These are phyloP conservation scores for Biscogniauxia sp. DNA, from an alignment of 2,329 filamentous ascomycete genomes.

Conservation along the genomic window DNA sequence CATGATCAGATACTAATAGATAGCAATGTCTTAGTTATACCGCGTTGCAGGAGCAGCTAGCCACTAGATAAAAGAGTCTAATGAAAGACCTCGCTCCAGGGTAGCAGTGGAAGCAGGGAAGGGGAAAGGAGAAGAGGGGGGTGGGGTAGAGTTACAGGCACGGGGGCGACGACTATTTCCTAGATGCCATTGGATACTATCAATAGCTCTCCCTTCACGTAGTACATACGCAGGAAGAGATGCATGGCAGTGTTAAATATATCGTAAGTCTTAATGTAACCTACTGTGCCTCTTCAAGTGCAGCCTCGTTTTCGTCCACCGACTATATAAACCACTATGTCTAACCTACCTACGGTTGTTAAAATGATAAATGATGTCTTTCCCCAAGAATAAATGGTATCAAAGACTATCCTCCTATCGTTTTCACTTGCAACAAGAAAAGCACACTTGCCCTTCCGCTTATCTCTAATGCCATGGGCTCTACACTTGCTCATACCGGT, in stretches of 20 bases:
- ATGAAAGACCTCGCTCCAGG: no score
- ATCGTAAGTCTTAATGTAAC: not conserved
- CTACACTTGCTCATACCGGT: slow-evolving; percentile 7
- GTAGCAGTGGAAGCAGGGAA: no score
- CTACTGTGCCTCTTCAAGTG: not conserved
- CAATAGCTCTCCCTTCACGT: not conserved
- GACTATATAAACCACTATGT: not conserved
- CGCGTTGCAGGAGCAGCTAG: no score
- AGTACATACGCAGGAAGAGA: not conserved
- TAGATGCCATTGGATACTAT: not conserved
- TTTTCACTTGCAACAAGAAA: not conserved
- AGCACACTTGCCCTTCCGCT: not conserved
- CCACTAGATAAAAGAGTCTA: no score
- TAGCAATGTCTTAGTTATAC: no score
- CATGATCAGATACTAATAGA: no score
- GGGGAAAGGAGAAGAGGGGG: no score
- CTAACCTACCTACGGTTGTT: not conserved
- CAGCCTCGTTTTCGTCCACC: not conserved
- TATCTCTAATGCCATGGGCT: not conserved
- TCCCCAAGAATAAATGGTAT: not conserved
- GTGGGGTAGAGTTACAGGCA: not conserved
- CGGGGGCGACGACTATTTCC: not conserved
- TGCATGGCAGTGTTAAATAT: not conserved
- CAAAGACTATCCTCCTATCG: not conserved
- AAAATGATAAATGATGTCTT: not conserved